Evolutionary conservation across 1,284 basidiomycete genomes (phyloP).

Genomic region (Phaffia rhodozyma): DNA sequence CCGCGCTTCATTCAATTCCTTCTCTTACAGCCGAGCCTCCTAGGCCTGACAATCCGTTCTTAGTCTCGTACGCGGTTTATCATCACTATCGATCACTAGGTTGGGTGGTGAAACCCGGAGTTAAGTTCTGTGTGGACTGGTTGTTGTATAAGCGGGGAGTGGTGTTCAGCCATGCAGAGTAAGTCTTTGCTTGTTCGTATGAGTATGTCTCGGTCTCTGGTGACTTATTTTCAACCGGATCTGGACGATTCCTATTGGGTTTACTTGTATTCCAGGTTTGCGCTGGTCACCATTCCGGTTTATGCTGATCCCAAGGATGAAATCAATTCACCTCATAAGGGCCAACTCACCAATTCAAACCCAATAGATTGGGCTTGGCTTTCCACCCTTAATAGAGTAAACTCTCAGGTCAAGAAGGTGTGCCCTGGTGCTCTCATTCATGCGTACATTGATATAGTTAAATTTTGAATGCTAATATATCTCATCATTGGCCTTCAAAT

Average conservation of each 20-base stretch:
- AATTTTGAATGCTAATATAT: neutral
- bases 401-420: constrained; percentile 93
- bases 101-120: constrained; percentile 92
- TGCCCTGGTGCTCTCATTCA: constrained; percentile 13
- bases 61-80: constrained; percentile 80
- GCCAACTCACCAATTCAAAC: constrained; percentile 44
- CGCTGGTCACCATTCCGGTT: constrained; percentile 72
- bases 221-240: constrained; percentile 1
- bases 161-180: constrained; percentile 93
- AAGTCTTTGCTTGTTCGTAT: constrained; percentile 27
- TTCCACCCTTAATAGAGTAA: constrained; percentile 91
- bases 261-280: constrained; percentile 52
- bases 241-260: neutral
- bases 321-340: constrained; percentile 44
- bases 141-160: constrained; percentile 90
- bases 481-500: constrained; percentile 7
- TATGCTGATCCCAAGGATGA: constrained; percentile 73
- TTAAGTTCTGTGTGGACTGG: constrained; percentile 96
- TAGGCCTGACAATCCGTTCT: constrained; percentile 71
- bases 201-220: neutral
- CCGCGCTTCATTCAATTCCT: constrained; percentile 2
- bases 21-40: constrained; percentile 17
- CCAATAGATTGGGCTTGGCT: constrained; percentile 90
- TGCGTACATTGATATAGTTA: neutral
- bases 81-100: constrained; percentile 94